Conservation (phyloP, 2,329 filamentous ascomycete species). For the Trichoderma cornu-damae region DNA sequence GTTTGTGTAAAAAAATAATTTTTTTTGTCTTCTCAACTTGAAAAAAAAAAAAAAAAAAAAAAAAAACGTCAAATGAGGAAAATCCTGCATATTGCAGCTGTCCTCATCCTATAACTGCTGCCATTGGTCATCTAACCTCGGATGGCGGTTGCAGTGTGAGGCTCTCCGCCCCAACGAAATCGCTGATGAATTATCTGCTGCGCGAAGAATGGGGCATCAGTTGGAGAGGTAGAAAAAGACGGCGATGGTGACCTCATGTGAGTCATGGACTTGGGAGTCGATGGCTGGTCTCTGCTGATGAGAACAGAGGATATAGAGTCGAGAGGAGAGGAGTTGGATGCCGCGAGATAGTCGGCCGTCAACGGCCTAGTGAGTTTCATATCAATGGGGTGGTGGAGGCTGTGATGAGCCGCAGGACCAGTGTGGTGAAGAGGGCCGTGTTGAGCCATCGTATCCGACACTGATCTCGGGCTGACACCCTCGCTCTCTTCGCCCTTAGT, state of each 20-base stretch:
- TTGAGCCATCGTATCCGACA: background rate
- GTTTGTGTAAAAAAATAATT: background rate
- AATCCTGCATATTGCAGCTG: constrained; percentile 5
- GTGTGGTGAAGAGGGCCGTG: constrained; percentile 27
- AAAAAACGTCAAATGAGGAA: constrained; percentile 7
- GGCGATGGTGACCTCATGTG: constrained; percentile 42
- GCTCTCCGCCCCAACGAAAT: constrained; percentile 45
- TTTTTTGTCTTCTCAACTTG: background rate
- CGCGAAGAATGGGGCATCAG: constrained; percentile 37
- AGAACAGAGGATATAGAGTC: constrained; percentile 27
- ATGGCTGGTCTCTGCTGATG: constrained; percentile 25
- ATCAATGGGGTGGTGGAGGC: constrained; percentile 28
- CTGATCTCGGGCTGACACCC: background rate
- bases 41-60: background rate
- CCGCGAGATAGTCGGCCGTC: constrained; percentile 21
- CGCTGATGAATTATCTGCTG: constrained; percentile 39
- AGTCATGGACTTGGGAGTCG: constrained; percentile 34
- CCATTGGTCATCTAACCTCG: constrained; percentile 32
- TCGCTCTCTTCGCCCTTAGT: constrained; percentile 7
- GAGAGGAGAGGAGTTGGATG: constrained; percentile 21
- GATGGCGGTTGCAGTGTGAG: constrained; percentile 48
- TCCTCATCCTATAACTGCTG: constrained; percentile 20
- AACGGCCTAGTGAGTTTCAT: constrained; percentile 21
- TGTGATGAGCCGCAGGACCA: constrained; percentile 40
- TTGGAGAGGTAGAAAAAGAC: constrained; percentile 41